phyloP scores from a whole-genome alignment of 805 yeast genomes.

The Nakazawaea peltata region DNA sequence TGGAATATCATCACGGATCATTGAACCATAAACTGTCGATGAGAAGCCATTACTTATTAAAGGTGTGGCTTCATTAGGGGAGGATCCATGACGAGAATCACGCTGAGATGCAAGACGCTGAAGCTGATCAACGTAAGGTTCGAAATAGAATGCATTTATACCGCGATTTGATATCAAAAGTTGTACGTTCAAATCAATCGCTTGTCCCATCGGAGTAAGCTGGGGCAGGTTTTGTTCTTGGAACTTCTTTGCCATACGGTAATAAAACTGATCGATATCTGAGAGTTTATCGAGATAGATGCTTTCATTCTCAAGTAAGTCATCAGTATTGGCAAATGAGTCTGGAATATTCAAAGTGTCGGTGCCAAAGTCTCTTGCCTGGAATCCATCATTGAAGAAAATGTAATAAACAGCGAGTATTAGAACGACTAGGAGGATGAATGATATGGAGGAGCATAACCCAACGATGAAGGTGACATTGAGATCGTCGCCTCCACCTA shows the following conservation, averaged over 20 bases:
- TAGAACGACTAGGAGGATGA: slow-evolving; percentile 17
- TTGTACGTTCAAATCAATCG: slow-evolving; percentile 15
- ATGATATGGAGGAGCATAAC: slow-evolving; percentile 19
- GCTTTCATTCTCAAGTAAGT: slow-evolving; percentile 14
- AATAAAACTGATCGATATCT: slow-evolving; percentile 16
- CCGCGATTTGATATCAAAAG: slow-evolving; percentile 27
- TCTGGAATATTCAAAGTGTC: slow-evolving; percentile 18
- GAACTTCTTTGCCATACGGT: slow-evolving; percentile 17
- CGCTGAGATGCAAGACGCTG: slow-evolving; percentile 16
- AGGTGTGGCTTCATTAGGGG: slow-evolving; percentile 10
- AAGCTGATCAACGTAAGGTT: slow-evolving; percentile 22
- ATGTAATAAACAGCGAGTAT: slow-evolving; percentile 18
- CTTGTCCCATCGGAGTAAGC: slow-evolving; percentile 17
- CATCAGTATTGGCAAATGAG: slow-evolving; percentile 13
- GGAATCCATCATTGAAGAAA: slow-evolving; percentile 16
- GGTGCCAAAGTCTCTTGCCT: background rate
- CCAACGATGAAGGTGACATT: slow-evolving; percentile 12
- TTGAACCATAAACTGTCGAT: slow-evolving; percentile 2
- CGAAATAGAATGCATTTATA: slow-evolving; percentile 23
- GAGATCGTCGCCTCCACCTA: slow-evolving; percentile 9
- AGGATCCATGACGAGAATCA: background rate
- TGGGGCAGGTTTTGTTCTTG: slow-evolving; percentile 17
- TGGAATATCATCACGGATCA: slow-evolving; percentile 14
- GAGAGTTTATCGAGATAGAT: slow-evolving; percentile 14
- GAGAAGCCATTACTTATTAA: slow-evolving; percentile 8